These are phyloP conservation scores for Rhododendron kiyosumense DNA, from an alignment of 148 eudicot species.

Conservation along the genomic window DNA sequence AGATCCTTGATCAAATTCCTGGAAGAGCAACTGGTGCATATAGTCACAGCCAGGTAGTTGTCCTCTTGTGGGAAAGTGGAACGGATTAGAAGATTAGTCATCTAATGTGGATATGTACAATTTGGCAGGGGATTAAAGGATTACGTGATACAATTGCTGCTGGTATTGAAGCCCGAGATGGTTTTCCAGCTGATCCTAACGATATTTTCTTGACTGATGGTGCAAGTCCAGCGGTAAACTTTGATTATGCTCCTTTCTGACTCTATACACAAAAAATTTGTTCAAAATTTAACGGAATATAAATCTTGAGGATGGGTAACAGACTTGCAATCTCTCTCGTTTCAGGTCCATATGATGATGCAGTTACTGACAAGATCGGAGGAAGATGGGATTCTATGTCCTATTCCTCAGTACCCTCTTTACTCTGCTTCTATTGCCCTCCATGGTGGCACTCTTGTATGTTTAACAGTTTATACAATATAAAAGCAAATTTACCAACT, in stretches of 20 bases:
- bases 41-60: slow-evolving; percentile 82
- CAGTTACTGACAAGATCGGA: slow-evolving; percentile 77
- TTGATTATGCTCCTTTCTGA: not conserved
- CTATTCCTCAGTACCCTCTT: slow-evolving; percentile 94
- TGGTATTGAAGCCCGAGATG: slow-evolving; percentile 95
- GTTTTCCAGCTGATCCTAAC: slow-evolving; percentile 79
- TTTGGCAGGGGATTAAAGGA: slow-evolving; percentile 73
- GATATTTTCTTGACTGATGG: slow-evolving; percentile 99
- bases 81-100: not conserved
- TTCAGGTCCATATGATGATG: slow-evolving; percentile 97
- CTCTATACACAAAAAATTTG: not conserved
- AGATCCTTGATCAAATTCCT: slow-evolving; percentile 86
- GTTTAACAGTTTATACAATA: slow-evolving; percentile 5
- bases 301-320: slow-evolving; percentile 2
- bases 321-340: not conserved
- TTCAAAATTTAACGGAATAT: not conserved
- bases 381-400: slow-evolving; percentile 89
- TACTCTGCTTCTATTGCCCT: slow-evolving; percentile 98
- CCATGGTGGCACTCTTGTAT: slow-evolving; percentile 94
- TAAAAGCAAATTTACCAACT: not conserved
- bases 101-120: not conserved
- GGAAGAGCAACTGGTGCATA: slow-evolving; percentile 95
- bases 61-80: not conserved
- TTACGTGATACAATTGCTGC: slow-evolving; percentile 86
- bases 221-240: slow-evolving; percentile 64